Evolutionary conservation across 768 basidiomycete species (phyloP).

Genomic region (Termitomyces sp.): DNA sequence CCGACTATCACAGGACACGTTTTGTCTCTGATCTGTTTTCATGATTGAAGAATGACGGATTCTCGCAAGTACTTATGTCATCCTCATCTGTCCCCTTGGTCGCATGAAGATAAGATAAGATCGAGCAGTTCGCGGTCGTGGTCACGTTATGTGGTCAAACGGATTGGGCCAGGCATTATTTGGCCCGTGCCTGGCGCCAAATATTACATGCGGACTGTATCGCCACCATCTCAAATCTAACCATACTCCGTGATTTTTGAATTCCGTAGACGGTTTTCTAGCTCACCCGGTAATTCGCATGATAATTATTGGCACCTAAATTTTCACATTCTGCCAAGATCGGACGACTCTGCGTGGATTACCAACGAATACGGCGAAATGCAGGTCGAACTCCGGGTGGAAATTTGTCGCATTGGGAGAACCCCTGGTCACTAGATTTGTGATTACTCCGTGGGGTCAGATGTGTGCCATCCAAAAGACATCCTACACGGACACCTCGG

Average conservation of each 20-base stretch:
- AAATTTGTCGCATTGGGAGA: neutral
- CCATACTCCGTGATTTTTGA: neutral
- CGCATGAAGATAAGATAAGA: neutral
- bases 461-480: neutral
- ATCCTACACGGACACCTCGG: neutral
- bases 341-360: no score
- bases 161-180: neutral
- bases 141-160: neutral
- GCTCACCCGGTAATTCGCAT: neutral
- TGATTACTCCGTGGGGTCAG: neutral
- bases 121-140: neutral
- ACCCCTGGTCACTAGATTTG: neutral
- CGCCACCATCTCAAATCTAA: neutral
- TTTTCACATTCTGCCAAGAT: neutral
- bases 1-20: neutral
- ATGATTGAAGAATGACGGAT: neutral
- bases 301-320: neutral
- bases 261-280: neutral
- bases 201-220: neutral
- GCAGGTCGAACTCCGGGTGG: neutral
- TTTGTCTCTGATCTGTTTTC: neutral
- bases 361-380: neutral
- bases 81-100: no score
- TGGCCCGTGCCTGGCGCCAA: neutral
- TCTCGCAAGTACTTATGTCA: neutral